phyloP scores from a whole-genome alignment of 2,329 filamentous ascomycete species.

The Colletotrichum eremochloae region DNA sequence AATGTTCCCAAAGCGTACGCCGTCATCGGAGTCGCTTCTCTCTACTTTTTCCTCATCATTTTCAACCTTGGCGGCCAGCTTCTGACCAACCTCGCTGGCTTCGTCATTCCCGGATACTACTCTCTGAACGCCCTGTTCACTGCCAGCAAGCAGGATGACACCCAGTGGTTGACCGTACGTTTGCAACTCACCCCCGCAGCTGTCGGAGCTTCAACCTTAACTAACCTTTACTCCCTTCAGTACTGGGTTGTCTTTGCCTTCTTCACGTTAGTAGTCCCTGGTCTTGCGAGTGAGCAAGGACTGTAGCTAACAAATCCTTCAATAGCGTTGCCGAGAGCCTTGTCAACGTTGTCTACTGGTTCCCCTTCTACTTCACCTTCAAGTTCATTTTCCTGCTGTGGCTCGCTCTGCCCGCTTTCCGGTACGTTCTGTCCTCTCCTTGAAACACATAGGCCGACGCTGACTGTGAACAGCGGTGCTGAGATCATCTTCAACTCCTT shows the following conservation, averaged over 20 bases:
- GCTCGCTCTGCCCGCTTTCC: constrained; percentile 95
- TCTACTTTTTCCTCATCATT: constrained; percentile 93
- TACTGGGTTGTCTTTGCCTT: constrained; percentile 92
- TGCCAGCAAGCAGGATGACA: constrained; percentile 79
- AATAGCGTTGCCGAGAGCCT: constrained; percentile 81
- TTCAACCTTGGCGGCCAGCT: constrained; percentile 93
- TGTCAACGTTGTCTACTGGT: constrained; percentile 90
- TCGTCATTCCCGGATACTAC: constrained; percentile 87
- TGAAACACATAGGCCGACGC: constrained; percentile 21
- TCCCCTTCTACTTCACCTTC: constrained; percentile 99
- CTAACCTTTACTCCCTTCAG: constrained; percentile 53
- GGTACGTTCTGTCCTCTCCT: constrained; percentile 70
- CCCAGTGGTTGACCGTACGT: constrained; percentile 82
- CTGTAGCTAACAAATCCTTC: constrained; percentile 27
- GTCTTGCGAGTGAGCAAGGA: constrained; percentile 29
- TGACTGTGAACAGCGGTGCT: constrained; percentile 76
- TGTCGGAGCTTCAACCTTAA: constrained; percentile 26
- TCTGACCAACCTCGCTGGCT: constrained; percentile 88
- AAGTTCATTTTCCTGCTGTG: constrained; percentile 98
- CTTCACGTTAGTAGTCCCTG: constrained; percentile 70
- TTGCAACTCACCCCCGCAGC: constrained; percentile 24
- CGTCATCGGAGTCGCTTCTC: constrained; percentile 78
- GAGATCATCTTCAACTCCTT: constrained; percentile 98
- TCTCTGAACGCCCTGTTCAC: constrained; percentile 84
- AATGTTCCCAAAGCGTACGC: constrained; percentile 88